phyloP scores from a whole-genome alignment of 371 early-diverging fungal species.

The Choanephora cucurbitarum region DNA sequence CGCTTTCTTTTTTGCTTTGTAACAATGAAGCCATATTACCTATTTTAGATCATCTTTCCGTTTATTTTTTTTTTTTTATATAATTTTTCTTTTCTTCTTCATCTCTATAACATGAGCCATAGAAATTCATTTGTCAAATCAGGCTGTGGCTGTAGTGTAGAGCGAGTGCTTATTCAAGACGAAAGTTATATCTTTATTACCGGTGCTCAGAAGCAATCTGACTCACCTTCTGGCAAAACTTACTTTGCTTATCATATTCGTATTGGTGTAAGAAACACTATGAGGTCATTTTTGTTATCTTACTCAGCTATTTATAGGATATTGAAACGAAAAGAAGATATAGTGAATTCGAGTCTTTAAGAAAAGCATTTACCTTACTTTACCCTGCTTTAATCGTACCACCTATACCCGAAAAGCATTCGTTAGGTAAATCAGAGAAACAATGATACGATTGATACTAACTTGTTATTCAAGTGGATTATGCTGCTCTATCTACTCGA shows the following conservation, averaged over 20 bases:
- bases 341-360: slow-evolving; percentile 94
- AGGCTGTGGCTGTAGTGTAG: slow-evolving; percentile 34
- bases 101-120: slow-evolving; percentile 18
- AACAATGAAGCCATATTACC: neutral
- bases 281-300: too few relatives aligned
- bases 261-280: slow-evolving; percentile 50
- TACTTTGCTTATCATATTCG: slow-evolving; percentile 62
- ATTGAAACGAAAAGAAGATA: slow-evolving; percentile 59
- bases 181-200: slow-evolving; percentile 39
- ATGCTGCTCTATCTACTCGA: slow-evolving; percentile 81
- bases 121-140: slow-evolving; percentile 19
- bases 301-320: too few relatives aligned
- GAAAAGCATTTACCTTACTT: slow-evolving; percentile 72
- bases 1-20: too few relatives aligned
- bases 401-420: slow-evolving; percentile 97
- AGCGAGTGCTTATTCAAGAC: slow-evolving; percentile 33
- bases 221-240: slow-evolving; percentile 36
- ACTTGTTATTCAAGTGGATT: slow-evolving; percentile 63
- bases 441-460: neutral
- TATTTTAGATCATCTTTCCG: neutral
- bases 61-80: neutral
- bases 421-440: slow-evolving; percentile 59
- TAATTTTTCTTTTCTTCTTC: neutral
- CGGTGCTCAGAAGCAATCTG: slow-evolving; percentile 47
- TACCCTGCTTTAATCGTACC: slow-evolving; percentile 91